phyloP scores from a whole-genome alignment of 208 protist genomes.

The Leptomonas seymouri region DNA sequence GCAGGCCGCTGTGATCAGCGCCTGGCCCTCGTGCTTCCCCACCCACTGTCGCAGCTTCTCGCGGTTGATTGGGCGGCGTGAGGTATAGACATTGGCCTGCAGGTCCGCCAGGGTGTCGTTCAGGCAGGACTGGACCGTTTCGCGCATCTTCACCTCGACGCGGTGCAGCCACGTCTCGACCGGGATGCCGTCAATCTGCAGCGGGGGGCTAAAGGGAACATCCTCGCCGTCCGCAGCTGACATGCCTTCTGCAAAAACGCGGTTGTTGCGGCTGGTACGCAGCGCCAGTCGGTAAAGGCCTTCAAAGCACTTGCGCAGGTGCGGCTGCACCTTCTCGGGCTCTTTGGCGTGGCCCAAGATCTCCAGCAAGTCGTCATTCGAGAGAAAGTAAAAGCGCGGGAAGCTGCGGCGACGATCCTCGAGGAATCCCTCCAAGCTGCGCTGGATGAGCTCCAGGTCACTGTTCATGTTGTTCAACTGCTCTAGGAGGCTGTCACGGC shows the following conservation, averaged over 20 bases:
- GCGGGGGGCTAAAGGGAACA: slow-evolving; percentile 88
- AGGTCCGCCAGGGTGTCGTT: slow-evolving; percentile 81
- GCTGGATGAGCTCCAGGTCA: slow-evolving; percentile 97
- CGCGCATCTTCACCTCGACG: slow-evolving; percentile 94
- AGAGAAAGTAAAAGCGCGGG: slow-evolving; percentile 98
- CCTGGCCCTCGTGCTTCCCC: slow-evolving; percentile 92
- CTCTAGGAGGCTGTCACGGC: slow-evolving; percentile 91
- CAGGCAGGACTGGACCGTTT: slow-evolving; percentile 88
- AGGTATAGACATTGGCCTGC: slow-evolving; percentile 82
- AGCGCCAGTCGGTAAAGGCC: slow-evolving; percentile 92
- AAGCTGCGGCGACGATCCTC: slow-evolving; percentile 97
- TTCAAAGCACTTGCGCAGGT: slow-evolving; percentile 98
- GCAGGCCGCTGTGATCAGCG: slow-evolving; percentile 95
- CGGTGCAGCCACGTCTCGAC: slow-evolving; percentile 95
- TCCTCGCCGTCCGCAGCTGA: slow-evolving; percentile 92
- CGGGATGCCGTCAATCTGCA: slow-evolving; percentile 89
- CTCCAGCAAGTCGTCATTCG: slow-evolving; percentile 98
- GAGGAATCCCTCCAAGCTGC: slow-evolving; percentile 97
- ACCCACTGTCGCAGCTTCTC: slow-evolving; percentile 92
- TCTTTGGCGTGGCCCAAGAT: slow-evolving; percentile 98
- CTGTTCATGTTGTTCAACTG: slow-evolving; percentile 94
- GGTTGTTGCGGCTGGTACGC: slow-evolving; percentile 66
- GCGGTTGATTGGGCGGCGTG: slow-evolving; percentile 67
- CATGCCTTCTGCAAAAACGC: slow-evolving; percentile 87
- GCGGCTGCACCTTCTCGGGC: slow-evolving; percentile 95